Evolutionary conservation across 2,329 filamentous ascomycete species (phyloP).

Genomic region (Graphilbum fragrans): DNA sequence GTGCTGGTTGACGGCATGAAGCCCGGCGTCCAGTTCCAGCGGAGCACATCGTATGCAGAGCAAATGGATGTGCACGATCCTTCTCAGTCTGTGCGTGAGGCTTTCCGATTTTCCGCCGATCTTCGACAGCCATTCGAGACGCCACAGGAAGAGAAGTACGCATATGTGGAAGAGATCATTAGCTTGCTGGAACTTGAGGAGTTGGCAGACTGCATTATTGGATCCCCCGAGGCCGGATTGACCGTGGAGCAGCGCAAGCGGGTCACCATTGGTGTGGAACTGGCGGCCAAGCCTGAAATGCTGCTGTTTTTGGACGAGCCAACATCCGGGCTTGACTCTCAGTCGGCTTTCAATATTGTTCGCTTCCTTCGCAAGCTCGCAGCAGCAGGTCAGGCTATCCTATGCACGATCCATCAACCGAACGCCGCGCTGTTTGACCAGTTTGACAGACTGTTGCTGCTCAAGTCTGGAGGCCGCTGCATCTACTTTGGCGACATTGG

Average conservation of each 20-base stretch:
- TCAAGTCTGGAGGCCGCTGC: slow-evolving; percentile 50
- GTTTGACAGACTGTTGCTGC: slow-evolving; percentile 52
- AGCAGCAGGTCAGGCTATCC: slow-evolving; percentile 51
- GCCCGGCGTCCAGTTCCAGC: slow-evolving; percentile 45
- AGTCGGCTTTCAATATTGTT: slow-evolving; percentile 53
- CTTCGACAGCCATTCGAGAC: slow-evolving; percentile 44
- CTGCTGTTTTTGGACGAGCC: slow-evolving; percentile 51
- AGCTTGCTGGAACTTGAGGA: slow-evolving; percentile 44
- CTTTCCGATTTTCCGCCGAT: slow-evolving; percentile 50
- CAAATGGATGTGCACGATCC: slow-evolving; percentile 52
- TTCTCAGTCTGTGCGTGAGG: slow-evolving; percentile 50
- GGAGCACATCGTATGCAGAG: slow-evolving; percentile 50
- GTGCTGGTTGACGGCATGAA: slow-evolving; percentile 44
- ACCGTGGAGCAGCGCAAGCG: slow-evolving; percentile 40
- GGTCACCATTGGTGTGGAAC: slow-evolving; percentile 48
- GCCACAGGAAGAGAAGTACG: slow-evolving; percentile 40
- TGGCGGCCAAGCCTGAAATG: slow-evolving; percentile 46
- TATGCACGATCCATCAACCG: slow-evolving; percentile 60
- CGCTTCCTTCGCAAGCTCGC: slow-evolving; percentile 55
- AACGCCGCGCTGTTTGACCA: slow-evolving; percentile 52
- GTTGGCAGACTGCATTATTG: slow-evolving; percentile 47
- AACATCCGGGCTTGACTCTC: slow-evolving; percentile 53
- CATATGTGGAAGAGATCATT: slow-evolving; percentile 48
- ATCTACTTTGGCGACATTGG: slow-evolving; percentile 53
- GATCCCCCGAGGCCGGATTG: slow-evolving; percentile 37